Base-by-base conservation (phyloP, 1,139 yeast species). In the Suhomyces chickasaworum region DNA sequence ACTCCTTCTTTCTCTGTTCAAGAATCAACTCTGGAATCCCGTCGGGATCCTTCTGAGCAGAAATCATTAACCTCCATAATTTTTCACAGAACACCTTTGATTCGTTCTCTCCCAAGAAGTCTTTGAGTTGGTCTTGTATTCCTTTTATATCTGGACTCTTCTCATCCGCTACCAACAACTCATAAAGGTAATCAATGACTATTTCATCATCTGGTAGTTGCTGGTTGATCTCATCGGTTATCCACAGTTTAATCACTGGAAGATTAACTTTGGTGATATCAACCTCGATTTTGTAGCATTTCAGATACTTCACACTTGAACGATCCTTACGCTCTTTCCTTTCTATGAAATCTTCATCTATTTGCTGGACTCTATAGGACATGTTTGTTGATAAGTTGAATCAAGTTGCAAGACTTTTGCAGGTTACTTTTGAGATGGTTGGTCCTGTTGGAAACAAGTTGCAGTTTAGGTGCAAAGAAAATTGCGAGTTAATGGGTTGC, bases 121-220 rank as follows among this genome's bases (percentile, higher is more conserved):
- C 76, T 25, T 53, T 52, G 56, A 75, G 53, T 50, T 77, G 80
- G 7, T 55, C 48, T 39, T 69, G 66, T 12, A 77, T 66, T 16
- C 60, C 61, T 37, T 60, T 59, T 35, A 67, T 60, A 53, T 71
- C 69, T 0, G 78, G 76, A 31, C 47, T 47, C 10, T 53, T 50
- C 3, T 58, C 66, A 8, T 56, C 54, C 0, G 58, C 59, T 10
- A 53, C 49, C 30, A 69, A 53, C 40, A 69, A 55, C 59, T 71
- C 80, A 53, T 57, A 62, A 3, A 71, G 55, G 49, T 73, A 76
- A 34, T 73, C 79, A 7, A 65, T 60, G 3, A 75, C 68, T 7
- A 77, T 72, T 29, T 77, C 82, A 50, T 77, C 81, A 41, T 75
- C 80, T 1, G 78, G 78, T 15, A 75, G 53, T 18, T 67, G 59